Conservation (phyloP, 2,329 filamentous ascomycete species). For the Blastomyces parvus region DNA sequence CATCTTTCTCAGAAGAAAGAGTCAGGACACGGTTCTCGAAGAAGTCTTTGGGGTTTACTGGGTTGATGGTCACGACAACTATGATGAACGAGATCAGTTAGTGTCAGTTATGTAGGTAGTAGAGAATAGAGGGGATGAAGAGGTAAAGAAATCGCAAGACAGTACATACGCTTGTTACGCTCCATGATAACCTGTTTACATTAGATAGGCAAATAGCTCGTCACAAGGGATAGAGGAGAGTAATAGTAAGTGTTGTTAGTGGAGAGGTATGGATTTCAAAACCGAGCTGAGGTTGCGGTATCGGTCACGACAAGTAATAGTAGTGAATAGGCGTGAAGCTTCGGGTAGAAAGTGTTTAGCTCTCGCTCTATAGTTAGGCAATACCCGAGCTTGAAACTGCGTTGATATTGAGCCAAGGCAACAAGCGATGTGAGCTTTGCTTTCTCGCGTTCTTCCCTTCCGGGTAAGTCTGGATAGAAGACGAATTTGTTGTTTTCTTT, state of each 20-base stretch:
- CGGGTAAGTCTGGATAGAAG: not conserved
- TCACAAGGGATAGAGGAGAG: not conserved
- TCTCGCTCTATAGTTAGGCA: not conserved
- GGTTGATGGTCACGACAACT: constrained; percentile 29
- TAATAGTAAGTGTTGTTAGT: not conserved
- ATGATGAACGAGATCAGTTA: constrained; percentile 6
- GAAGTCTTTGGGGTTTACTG: constrained; percentile 21
- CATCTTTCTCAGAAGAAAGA: constrained; percentile 22
- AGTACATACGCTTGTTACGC: not conserved
- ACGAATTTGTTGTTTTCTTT: not conserved
- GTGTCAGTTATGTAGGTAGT: not conserved
- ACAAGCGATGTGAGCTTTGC: not conserved
- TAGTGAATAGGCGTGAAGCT: not conserved
- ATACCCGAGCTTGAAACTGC: too few relatives aligned
- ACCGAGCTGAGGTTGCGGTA: not conserved
- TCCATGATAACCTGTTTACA: constrained; percentile 4
- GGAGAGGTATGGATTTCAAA: not conserved
- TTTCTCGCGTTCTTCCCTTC: not conserved
- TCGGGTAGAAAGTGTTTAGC: not conserved
- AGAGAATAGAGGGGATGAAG: not conserved
- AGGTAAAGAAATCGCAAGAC: not conserved
- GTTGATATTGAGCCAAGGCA: too few relatives aligned
- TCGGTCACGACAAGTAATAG: not conserved
- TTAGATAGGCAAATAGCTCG: not conserved
- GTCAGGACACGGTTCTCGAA: constrained; percentile 26